Percentiles rank a stretch among this genome's conserved stretches.
Evolutionary conservation across 768 basidiomycete genomes (phyloP).

Genomic region (Kwoniella sp.): DNA sequence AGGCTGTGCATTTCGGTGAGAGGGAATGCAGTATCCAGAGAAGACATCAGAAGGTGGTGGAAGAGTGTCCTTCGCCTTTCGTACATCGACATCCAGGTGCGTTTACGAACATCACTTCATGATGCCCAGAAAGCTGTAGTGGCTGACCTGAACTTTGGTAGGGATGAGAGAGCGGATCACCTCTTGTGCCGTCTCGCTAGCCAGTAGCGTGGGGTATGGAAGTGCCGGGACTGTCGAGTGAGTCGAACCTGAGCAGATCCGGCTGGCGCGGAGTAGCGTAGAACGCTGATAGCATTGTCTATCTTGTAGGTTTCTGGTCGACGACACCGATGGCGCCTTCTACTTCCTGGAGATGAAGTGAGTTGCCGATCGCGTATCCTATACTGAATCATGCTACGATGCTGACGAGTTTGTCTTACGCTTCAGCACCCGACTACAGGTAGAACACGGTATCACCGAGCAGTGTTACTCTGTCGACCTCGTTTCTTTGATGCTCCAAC

Average conservation of each 20-base stretch:
- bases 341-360: constrained; percentile 74
- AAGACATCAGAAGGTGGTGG: constrained; percentile 72
- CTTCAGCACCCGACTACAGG: constrained; percentile 55
- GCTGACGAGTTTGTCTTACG: not conserved
- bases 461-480: constrained; percentile 64
- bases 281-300: too few species aligned
- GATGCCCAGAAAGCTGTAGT: not conserved
- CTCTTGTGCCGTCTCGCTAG: constrained; percentile 63
- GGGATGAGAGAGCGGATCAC: constrained; percentile 62
- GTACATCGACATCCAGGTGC: constrained; percentile 60
- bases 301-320: constrained; percentile 32
- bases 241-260: constrained; percentile 53
- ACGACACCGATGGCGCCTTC: constrained; percentile 60
- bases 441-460: constrained; percentile 72
- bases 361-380: constrained; percentile 3
- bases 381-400: not conserved
- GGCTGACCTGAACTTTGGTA: constrained; percentile 35
- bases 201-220: constrained; percentile 62
- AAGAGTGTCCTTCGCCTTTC: constrained; percentile 70
- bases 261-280: too few species aligned
- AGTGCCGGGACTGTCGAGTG: constrained; percentile 72
- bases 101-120: too few species aligned
- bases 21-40: constrained; percentile 72
- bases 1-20: constrained; percentile 68
- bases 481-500: constrained; percentile 68